These are phyloP conservation scores for Hanseniaspora clermontiae DNA, from an alignment of 805 yeast species.

Conservation along the genomic window DNA sequence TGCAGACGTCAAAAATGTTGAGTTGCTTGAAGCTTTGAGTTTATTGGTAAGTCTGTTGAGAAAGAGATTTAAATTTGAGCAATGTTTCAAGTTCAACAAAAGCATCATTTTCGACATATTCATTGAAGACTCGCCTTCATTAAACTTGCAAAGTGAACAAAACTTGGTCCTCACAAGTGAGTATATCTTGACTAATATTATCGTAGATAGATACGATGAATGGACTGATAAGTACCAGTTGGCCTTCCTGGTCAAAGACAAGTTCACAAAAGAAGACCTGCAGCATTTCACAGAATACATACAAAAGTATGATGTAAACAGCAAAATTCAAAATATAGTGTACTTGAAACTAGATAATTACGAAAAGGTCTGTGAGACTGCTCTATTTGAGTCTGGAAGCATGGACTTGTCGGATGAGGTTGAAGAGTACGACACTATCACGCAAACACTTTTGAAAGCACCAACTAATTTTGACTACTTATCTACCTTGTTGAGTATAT, in stretches of 20 bases:
- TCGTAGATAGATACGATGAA: not conserved
- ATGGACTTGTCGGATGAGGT: not conserved
- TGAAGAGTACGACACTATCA: not conserved
- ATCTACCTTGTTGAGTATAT: not conserved
- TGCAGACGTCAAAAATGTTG: not conserved
- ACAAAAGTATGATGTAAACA: not conserved
- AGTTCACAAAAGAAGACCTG: not conserved
- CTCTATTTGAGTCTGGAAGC: not conserved
- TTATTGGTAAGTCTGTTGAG: not conserved
- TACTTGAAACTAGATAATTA: not conserved
- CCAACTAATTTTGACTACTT: not conserved
- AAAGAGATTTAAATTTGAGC: slow-evolving; percentile 12
- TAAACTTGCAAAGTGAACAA: not conserved
- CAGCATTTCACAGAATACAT: not conserved
- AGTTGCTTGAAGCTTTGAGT: not conserved
- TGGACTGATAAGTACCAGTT: slow-evolving; percentile 9
- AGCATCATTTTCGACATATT: not conserved
- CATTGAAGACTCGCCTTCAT: not conserved
- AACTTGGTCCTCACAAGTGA: slow-evolving; percentile 6
- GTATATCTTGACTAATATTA: not conserved
- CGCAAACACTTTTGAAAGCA: not conserved
- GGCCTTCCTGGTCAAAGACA: not conserved
- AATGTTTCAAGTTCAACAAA: slow-evolving; percentile 5
- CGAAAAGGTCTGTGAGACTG: not conserved
- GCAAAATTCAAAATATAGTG: slow-evolving; percentile 5